Base-by-base conservation (phyloP, 345 rosid genomes). In the Acer negundo region DNA sequence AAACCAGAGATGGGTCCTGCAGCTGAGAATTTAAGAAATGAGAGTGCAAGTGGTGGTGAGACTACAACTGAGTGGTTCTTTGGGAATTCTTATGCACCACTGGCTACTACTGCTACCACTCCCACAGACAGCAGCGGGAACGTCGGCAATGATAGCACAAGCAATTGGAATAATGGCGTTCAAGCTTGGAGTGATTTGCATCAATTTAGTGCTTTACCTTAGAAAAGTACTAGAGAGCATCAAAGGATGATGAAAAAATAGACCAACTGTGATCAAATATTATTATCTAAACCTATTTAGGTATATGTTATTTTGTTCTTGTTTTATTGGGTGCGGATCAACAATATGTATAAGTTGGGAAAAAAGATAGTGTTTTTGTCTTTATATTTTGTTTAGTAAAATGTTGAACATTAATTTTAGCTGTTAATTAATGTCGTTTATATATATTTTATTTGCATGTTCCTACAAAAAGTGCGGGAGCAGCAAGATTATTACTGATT, bases 51-150 rank as follows among this genome's bases (percentile, higher is more conserved):
- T 74, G 77, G 63, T 74, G 77, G 84, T 24, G 86, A 82, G 28
- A 62, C 86, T 6, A 84, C 87, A 17, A 89, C 90, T 2, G 93
- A 91, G 63, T 91, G 93, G 95, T 89, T 87, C 87, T 88, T 91
- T 51, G 93, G 92, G 61, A 88, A 87, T 78, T 84, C 91, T 10
- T 86, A 80, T 31, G 84, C 83, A 1, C 84, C 85, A 46, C 84
- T 86, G 2, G 73, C 77, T 13, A 80, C 79, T 47, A 81, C 77
- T 10, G 79, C 79, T 55, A 80, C 84, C 74, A 81, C 87, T 44
- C 81, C 88, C 1, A 64, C 80, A 66, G 73, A 82, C 7, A 79
- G 73, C 75, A 83, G 82, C 47, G 80, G 80, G 77, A 73, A 75
- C 61, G 55, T 68, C 63, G 89, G 81, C 28, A 80, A 79, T 53